A percentile compares a stretch with the other conserved stretches of the same genome.
Evolutionary conservation across 805 yeast species (phyloP).

Genomic region (Nakazawaea sp.): DNA sequence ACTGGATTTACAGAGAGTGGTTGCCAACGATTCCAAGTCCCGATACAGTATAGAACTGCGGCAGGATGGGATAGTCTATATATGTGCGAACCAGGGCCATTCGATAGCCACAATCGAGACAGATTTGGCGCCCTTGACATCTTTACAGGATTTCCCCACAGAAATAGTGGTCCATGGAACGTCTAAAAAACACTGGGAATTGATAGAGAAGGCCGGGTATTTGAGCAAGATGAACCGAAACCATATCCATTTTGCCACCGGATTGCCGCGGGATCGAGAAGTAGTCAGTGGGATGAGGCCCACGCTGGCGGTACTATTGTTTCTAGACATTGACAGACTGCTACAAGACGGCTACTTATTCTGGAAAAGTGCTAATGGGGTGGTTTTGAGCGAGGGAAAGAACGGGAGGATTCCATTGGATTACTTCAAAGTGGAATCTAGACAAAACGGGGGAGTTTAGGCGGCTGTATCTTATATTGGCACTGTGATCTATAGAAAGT

Average conservation of each 20-base stretch:
- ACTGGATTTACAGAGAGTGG: slow-evolving; percentile 56
- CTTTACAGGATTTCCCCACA: slow-evolving; percentile 36
- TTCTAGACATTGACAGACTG: slow-evolving; percentile 48
- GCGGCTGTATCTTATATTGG: too few relatives aligned
- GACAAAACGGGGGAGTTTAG: slow-evolving; percentile 11
- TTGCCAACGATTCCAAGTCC: slow-evolving; percentile 59
- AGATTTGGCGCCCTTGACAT: slow-evolving; percentile 30
- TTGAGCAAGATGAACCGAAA: slow-evolving; percentile 66
- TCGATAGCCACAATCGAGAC: slow-evolving; percentile 45
- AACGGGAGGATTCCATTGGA: slow-evolving; percentile 42
- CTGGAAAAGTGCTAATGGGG: slow-evolving; percentile 66
- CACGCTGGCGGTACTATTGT: slow-evolving; percentile 52
- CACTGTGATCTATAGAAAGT: too few relatives aligned
- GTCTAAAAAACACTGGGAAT: slow-evolving; percentile 33
- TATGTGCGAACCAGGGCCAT: slow-evolving; percentile 97
- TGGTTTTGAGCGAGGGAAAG: slow-evolving; percentile 60
- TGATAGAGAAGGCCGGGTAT: slow-evolving; percentile 48
- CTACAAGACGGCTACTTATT: slow-evolving; percentile 36
- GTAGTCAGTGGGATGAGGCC: slow-evolving; percentile 72
- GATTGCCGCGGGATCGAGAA: slow-evolving; percentile 33
- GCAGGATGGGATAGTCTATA: slow-evolving; percentile 23
- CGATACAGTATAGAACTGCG: slow-evolving; percentile 47
- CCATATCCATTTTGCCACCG: slow-evolving; percentile 81
- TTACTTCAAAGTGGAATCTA: slow-evolving; percentile 26
- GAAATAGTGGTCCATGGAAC: slow-evolving; percentile 76